Percentiles rank a stretch among this genome's conserved stretches.
Evolutionary conservation across 495 filamentous ascomycete species (phyloP).

Genomic region (Aspergillus funiculosus): DNA sequence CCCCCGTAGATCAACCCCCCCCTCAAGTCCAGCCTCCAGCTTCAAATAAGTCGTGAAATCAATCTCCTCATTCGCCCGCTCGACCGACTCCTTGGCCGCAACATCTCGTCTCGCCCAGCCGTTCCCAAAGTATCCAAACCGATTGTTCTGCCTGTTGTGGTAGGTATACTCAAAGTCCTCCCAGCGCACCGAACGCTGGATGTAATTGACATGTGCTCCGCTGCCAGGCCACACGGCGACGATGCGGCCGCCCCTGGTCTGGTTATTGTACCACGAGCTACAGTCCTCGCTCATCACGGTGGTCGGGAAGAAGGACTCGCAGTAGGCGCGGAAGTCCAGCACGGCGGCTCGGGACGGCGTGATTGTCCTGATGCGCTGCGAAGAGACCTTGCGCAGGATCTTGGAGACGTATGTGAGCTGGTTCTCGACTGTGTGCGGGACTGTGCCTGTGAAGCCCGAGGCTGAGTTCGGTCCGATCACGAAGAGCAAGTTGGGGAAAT

Average conservation of each 20-base stretch:
- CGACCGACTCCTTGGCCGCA: conserved; percentile 16
- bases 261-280: conserved; percentile 36
- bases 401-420: conserved; percentile 38
- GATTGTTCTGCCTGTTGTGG: conserved; percentile 9
- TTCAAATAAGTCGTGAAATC: conserved; percentile 48
- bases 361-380: conserved; percentile 24
- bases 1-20: conserved; percentile 39
- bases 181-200: conserved; percentile 36
- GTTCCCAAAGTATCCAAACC: conserved; percentile 24
- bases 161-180: conserved; percentile 44
- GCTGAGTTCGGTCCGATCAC: conserved; percentile 34
- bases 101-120: conserved; percentile 21
- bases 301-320: conserved; percentile 28
- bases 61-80: conserved; percentile 22
- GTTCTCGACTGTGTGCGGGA: conserved; percentile 32
- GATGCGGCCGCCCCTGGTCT: neutral
- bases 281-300: conserved; percentile 39
- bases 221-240: neutral
- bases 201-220: conserved; percentile 47
- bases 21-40: conserved; percentile 18
- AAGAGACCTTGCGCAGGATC: conserved; percentile 29
- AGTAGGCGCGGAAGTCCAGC: conserved; percentile 34
- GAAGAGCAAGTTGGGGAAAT: conserved; percentile 53
- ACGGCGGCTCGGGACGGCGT: conserved; percentile 21
- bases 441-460: conserved; percentile 30